Conservation (phyloP, 2,329 filamentous ascomycete species). For the Orbilia oligospora region DNA sequence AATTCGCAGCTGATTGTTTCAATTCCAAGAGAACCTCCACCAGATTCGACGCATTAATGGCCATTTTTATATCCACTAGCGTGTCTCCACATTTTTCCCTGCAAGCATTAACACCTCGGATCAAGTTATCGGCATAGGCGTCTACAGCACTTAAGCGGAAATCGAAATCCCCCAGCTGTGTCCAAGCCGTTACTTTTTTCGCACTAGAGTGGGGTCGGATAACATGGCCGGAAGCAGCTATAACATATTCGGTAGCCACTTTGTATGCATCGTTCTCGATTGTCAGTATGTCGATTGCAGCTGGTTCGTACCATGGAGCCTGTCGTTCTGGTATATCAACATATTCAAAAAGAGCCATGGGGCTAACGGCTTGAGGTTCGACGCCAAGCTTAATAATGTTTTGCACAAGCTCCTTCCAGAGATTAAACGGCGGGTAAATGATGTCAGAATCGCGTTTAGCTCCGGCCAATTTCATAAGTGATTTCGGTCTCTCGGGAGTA, state of each 20-base stretch:
- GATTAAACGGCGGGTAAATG: constrained; percentile 42
- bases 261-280: constrained; percentile 22
- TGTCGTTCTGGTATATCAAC: neutral
- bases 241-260: constrained; percentile 27
- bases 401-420: constrained; percentile 45
- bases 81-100: constrained; percentile 16
- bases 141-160: constrained; percentile 31
- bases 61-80: neutral
- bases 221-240: constrained; percentile 9
- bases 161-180: constrained; percentile 20
- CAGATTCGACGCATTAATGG: constrained; percentile 5
- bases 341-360: neutral
- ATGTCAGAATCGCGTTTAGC: constrained; percentile 1
- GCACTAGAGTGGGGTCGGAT: neutral
- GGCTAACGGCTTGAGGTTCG: neutral
- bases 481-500: neutral
- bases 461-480: constrained; percentile 9
- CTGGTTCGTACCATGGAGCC: constrained; percentile 32
- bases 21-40: constrained; percentile 4
- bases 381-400: constrained; percentile 7
- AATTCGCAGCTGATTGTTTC: neutral
- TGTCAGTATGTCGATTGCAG: constrained; percentile 18
- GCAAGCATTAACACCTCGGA: constrained; percentile 8
- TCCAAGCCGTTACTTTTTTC: constrained; percentile 1
- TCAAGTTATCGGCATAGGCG: constrained; percentile 2